phyloP scores from a whole-genome alignment of 2,329 filamentous ascomycete genomes.

The Fusarium gaditjirri region DNA sequence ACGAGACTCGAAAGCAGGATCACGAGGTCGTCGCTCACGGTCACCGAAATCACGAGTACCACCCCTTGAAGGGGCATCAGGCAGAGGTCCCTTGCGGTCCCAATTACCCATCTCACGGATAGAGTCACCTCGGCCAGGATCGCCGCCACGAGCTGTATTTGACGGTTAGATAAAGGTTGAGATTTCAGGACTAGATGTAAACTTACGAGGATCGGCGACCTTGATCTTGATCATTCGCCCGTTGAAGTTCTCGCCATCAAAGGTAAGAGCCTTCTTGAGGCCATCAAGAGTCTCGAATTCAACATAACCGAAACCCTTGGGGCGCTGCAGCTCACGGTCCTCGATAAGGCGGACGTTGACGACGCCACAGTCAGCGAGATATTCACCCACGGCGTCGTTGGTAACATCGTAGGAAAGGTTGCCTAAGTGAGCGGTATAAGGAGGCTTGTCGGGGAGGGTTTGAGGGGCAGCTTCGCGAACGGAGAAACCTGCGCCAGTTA shows the following conservation, averaged over 20 bases:
- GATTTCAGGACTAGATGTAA: background rate
- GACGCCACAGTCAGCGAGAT: constrained; percentile 86
- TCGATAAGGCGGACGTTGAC: constrained; percentile 95
- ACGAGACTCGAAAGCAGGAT: constrained; percentile 67
- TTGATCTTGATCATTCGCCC: constrained; percentile 92
- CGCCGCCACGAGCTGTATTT: constrained; percentile 81
- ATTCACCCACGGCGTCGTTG: constrained; percentile 81
- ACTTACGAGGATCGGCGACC: constrained; percentile 95
- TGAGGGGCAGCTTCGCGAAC: constrained; percentile 79
- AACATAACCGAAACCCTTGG: constrained; percentile 98
- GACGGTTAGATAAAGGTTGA: constrained; percentile 49
- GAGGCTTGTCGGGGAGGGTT: constrained; percentile 85
- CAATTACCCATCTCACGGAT: constrained; percentile 87
- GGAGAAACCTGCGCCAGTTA: constrained; percentile 61
- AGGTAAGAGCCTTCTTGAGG: constrained; percentile 86
- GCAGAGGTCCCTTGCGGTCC: constrained; percentile 91
- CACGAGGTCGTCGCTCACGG: constrained; percentile 76
- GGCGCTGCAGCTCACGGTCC: constrained; percentile 91
- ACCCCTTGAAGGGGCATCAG: constrained; percentile 72
- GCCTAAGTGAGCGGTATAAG: constrained; percentile 94
- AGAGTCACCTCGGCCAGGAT: constrained; percentile 64
- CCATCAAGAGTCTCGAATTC: constrained; percentile 91
- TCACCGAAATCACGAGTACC: constrained; percentile 64
- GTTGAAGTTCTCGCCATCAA: constrained; percentile 85
- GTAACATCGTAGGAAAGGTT: constrained; percentile 97